Conservation (phyloP, 129 eudicot species). For the Helianthus annuus region HanXRQr2.0-SUNRISE NC_035438.2:129795469-129795968, state of each 20-base stretch:
- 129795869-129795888: neutral
- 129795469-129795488: neutral
- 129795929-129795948: too few relatives aligned
- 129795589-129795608: neutral
- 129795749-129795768: neutral
- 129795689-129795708: neutral
- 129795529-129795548: conserved; percentile 2
- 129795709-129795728: neutral
- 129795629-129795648: neutral
- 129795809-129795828: neutral
- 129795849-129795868: neutral
- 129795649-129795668: conserved; percentile 2
- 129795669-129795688: neutral
- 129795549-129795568: neutral
- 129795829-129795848: neutral
- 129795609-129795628: neutral
- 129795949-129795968: too few relatives aligned
- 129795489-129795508: conserved; percentile 2
- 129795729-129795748: neutral
- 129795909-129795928: neutral
- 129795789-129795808: neutral
- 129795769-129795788: neutral
- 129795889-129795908: neutral
- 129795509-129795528: neutral
- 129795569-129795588: neutral